These are phyloP conservation scores for Aspergillus awamori DNA, from an alignment of 2,329 filamentous ascomycete species.

Conservation along the genomic window DNA sequence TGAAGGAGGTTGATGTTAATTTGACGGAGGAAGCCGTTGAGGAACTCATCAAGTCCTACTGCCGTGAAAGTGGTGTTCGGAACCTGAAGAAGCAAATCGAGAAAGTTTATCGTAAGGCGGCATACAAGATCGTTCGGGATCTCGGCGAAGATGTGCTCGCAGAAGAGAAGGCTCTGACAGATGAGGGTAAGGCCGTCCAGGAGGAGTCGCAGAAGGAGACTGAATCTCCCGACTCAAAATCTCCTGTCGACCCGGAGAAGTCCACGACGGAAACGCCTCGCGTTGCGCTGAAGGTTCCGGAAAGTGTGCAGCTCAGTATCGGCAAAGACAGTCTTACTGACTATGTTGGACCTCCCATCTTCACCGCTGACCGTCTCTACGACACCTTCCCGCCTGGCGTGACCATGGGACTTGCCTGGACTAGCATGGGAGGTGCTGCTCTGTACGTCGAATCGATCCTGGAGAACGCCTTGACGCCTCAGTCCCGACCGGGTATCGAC, in stretches of 20 bases:
- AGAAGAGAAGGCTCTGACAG: conserved; percentile 79
- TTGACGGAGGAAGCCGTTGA: conserved; percentile 85
- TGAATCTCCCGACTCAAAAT: conserved; percentile 64
- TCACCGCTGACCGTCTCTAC: conserved; percentile 93
- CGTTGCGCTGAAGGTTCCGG: conserved; percentile 78
- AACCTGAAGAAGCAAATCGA: conserved; percentile 99
- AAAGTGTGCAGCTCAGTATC: conserved; percentile 82
- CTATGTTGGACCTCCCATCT: conserved; percentile 93
- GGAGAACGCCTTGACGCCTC: conserved; percentile 74
- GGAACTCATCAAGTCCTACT: conserved; percentile 98
- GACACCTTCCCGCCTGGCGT: conserved; percentile 92
- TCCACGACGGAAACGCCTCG: conserved; percentile 63
- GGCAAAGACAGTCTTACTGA: conserved; percentile 89
- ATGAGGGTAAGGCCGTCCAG: conserved; percentile 78
- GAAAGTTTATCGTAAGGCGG: conserved; percentile 97
- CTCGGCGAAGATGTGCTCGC: conserved; percentile 81
- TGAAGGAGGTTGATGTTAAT: conserved; percentile 89
- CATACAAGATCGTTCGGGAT: conserved; percentile 94
- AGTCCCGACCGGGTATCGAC: conserved; percentile 77
- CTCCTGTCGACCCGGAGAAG: conserved; percentile 50
- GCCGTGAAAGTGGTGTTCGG: conserved; percentile 92
- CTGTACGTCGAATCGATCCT: conserved; percentile 97
- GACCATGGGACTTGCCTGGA: conserved; percentile 98
- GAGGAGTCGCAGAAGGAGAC: conserved; percentile 61
- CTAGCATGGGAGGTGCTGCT: conserved; percentile 91